phyloP scores from a whole-genome alignment of 2,329 filamentous ascomycete genomes.

The Neonectria coccinea region DNA sequence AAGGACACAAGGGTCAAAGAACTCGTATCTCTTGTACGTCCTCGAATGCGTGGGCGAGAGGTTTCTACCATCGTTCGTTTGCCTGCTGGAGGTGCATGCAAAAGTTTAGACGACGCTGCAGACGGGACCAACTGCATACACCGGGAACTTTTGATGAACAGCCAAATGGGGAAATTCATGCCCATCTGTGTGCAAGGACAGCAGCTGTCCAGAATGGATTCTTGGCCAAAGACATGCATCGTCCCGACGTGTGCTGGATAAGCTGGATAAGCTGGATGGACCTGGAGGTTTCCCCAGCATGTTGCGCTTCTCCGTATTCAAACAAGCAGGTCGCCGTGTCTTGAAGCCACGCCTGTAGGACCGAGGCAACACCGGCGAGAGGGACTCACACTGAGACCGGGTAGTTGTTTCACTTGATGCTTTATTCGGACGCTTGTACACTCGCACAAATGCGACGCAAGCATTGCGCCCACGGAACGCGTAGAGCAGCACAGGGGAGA shows the following conservation, averaged over 20 bases:
- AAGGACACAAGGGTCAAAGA: background rate
- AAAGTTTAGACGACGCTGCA: background rate
- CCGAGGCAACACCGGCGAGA: background rate
- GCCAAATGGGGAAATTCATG: background rate
- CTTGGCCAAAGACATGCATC: background rate
- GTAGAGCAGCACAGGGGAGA: background rate
- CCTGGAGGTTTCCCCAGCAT: too few species aligned
- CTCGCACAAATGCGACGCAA: background rate
- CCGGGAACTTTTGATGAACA: conserved; percentile 2
- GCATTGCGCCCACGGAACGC: background rate
- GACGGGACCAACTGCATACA: background rate
- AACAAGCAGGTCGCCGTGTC: background rate
- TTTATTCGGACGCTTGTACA: background rate
- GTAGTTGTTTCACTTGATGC: background rate
- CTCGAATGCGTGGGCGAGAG: background rate
- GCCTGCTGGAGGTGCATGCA: background rate
- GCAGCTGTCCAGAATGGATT: background rate
- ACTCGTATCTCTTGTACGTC: background rate
- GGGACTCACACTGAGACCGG: background rate
- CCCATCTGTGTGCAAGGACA: background rate
- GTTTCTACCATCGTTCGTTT: background rate
- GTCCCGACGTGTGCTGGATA: background rate
- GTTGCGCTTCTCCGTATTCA: background rate
- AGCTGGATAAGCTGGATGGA: background rate
- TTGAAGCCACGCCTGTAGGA: background rate